Conservation (phyloP, 306 rosid species). For the Cucumis cinereus region DNA sequence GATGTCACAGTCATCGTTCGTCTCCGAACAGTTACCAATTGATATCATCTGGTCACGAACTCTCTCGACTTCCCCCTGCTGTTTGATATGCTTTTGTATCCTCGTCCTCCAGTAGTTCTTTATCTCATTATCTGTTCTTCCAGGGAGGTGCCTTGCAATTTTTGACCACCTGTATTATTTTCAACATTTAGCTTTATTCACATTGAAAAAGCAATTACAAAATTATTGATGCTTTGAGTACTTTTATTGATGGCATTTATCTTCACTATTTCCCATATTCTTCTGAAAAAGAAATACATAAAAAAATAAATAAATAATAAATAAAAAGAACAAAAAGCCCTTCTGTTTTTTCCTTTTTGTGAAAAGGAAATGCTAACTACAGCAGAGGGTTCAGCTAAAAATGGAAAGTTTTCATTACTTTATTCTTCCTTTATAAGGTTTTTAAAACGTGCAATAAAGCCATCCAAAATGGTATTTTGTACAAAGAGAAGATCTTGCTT, state of each 20-base stretch:
- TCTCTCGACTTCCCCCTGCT: conserved; percentile 6
- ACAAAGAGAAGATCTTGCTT: background rate
- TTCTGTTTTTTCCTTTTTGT: background rate
- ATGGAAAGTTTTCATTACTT: conserved; percentile 1
- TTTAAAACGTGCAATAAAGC: conserved; percentile 4
- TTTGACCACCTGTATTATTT: conserved; percentile 69
- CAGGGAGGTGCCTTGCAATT: conserved; percentile 89
- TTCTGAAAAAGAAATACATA: background rate
- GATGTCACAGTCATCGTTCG: conserved; percentile 13
- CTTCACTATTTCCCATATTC: background rate
- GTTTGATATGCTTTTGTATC: conserved; percentile 92
- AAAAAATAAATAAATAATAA: too few species aligned
- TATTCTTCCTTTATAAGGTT: background rate
- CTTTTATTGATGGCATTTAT: background rate
- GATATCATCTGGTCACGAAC: background rate
- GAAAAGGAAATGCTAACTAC: background rate
- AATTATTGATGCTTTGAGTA: background rate
- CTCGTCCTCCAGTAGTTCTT: conserved; percentile 97
- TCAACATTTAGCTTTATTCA: background rate
- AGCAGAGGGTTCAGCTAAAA: background rate
- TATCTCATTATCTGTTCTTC: conserved; percentile 92
- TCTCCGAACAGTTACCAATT: background rate
- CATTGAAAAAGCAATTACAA: conserved; percentile 36
- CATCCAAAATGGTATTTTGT: background rate
- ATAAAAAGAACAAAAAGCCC: background rate